Percentiles rank a stretch among this genome's conserved stretches.
Evolutionary conservation across 257 asterid species (phyloP).

Genomic region (Linaria vulgaris): DNA sequence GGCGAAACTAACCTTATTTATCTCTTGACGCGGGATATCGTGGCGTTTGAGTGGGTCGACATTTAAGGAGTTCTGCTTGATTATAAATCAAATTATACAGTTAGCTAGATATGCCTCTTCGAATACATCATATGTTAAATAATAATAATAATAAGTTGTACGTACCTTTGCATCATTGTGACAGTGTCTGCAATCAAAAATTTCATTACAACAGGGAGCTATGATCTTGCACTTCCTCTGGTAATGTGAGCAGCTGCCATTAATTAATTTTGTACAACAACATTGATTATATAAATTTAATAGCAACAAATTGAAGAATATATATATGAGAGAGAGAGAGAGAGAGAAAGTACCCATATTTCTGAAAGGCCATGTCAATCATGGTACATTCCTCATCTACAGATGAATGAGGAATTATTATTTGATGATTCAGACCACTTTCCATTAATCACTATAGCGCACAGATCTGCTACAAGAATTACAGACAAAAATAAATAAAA

Average conservation of each 20-base stretch:
- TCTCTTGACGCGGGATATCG: constrained; percentile 59
- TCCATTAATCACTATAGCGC: too few species aligned
- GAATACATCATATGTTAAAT: background rate
- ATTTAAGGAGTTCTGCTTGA: constrained; percentile 48
- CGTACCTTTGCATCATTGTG: constrained; percentile 59
- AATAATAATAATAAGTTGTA: background rate
- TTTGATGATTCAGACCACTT: too few species aligned
- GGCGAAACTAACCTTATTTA: constrained; percentile 42
- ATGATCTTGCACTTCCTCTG: constrained; percentile 55
- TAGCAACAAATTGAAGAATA: too few species aligned
- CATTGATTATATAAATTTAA: too few species aligned
- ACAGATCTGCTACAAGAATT: too few species aligned
- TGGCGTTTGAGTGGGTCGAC: constrained; percentile 49
- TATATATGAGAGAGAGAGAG: too few species aligned
- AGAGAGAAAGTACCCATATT: too few species aligned
- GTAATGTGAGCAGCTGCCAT: constrained; percentile 33
- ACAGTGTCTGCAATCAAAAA: constrained; percentile 66
- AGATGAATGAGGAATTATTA: too few species aligned
- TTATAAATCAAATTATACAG: background rate
- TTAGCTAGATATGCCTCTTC: background rate
- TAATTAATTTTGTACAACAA: too few species aligned
- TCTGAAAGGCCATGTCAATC: too few species aligned
- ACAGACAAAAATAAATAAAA: too few species aligned
- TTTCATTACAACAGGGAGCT: constrained; percentile 63
- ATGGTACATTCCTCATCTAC: too few species aligned